These are phyloP conservation scores for Artemisia argyi DNA, from an alignment of 129 eudicot genomes.

Conservation along the genomic window DNA sequence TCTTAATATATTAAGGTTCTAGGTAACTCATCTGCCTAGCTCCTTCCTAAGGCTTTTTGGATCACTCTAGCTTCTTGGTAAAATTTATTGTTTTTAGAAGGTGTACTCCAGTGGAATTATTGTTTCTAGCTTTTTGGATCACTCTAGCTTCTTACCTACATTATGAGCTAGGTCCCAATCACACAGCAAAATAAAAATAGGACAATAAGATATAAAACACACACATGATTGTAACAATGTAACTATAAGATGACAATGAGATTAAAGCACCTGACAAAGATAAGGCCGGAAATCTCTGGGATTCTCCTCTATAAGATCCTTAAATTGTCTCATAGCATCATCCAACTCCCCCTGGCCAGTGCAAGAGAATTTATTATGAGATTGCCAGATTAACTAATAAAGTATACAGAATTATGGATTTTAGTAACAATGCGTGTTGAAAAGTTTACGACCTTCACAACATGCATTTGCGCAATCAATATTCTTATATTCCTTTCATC, in stretches of 20 bases:
- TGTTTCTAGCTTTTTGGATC: too few species aligned
- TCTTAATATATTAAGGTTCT: too few species aligned
- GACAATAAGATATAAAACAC: background rate
- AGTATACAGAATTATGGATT: background rate
- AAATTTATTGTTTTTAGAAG: too few species aligned
- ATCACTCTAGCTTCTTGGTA: too few species aligned
- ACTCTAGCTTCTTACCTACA: too few species aligned
- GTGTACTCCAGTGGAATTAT: too few species aligned
- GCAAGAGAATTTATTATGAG: background rate
- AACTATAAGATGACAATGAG: background rate
- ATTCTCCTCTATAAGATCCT: conserved; percentile 66
- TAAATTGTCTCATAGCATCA: conserved; percentile 62
- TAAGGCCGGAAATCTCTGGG: conserved; percentile 96
- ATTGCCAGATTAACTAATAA: background rate
- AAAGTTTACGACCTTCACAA: conserved; percentile 59
- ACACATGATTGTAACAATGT: background rate
- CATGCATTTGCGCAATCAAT: conserved; percentile 85
- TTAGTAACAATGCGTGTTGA: background rate
- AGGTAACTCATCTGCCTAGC: too few species aligned
- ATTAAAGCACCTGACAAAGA: conserved; percentile 71
- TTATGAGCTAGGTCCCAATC: background rate
- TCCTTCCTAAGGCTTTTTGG: too few species aligned
- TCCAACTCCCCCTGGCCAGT: conserved; percentile 74
- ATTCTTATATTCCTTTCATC: conserved; percentile 89
- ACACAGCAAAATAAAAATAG: background rate